Base-by-base conservation (phyloP, 2,329 filamentous ascomycete genomes). In the Aspergillus nomiae region DNA sequence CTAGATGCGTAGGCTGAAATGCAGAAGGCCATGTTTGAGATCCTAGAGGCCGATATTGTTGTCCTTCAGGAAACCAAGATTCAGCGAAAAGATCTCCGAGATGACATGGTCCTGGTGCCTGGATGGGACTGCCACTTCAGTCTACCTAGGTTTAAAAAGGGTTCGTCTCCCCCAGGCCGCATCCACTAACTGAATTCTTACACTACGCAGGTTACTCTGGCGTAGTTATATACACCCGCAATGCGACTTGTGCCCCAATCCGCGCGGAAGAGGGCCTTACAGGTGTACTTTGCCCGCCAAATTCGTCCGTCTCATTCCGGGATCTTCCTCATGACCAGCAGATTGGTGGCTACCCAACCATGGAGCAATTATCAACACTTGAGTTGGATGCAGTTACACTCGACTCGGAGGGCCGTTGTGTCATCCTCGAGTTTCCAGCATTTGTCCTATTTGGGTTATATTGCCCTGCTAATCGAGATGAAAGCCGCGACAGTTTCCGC, bases 51-150 rank as follows among this genome's bases (percentile, higher is more conserved):
- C 59, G 95, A 99, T 76, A 95, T 99, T 67, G 88, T 98, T 21
- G 85, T 97, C 63, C 93, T 98, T 83, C 95, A 99, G 77, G 95
- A 98, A 78, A 89, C 92, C 50, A 99, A 98, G 80, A 97, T 98
- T 46, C 95, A 98, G 74, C 86, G 90, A 62, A 97, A 97, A 75
- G 94, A 97, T 70, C 82, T 99, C 1, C 86, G 84, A 46, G 95
- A 98, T 83, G 95, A 98, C 70, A 98, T 98, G 92, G 94, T 98
- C 11, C 82, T 98, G 38, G 88, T 98, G 0, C 89, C 92, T 0
- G 95, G 95, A 14, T 99, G 94, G 94, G 95, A 99, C 75, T 94
- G 94, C 67, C 97, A 90, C 79, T 97, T 97, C 79, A 97, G 93
- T 75, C 83, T 99, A 28, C 95, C 95, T 0, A 92, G 90, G 74